Conservation (phyloP, 345 rosid species). For the Noccaea caerulescens region DNA sequence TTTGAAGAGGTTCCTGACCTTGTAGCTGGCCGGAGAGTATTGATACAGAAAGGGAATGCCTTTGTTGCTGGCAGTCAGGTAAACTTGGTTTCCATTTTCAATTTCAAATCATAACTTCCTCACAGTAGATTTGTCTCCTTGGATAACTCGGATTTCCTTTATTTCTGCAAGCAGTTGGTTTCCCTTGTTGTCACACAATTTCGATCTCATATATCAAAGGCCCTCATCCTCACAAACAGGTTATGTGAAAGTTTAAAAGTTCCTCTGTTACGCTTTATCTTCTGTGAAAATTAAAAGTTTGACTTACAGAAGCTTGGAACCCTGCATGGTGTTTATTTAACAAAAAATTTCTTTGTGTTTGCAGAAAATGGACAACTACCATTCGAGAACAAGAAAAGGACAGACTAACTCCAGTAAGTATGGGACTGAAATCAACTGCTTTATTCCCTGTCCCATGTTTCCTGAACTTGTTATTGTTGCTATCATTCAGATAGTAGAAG, state of each 20-base stretch:
- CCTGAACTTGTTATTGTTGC: constrained; percentile 1
- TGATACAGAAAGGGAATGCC: constrained; percentile 71
- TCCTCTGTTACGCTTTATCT: not conserved
- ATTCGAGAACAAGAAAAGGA: constrained; percentile 85
- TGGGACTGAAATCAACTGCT: not conserved
- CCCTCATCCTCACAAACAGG: constrained; percentile 88
- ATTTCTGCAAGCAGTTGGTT: constrained; percentile 58
- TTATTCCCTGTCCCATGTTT: not conserved
- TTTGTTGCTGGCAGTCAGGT: constrained; percentile 91
- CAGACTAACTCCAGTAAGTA: constrained; percentile 83
- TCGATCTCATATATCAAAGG: constrained; percentile 78
- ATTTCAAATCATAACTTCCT: constrained; percentile 25
- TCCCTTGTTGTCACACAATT: constrained; percentile 83
- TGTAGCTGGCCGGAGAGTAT: constrained; percentile 79
- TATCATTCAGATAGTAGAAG: constrained; percentile 76
- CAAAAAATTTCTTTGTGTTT: constrained; percentile 32
- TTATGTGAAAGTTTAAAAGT: constrained; percentile 29
- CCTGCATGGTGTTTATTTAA: not conserved
- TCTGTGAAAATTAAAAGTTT: no score
- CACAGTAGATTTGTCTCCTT: not conserved
- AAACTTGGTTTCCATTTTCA: constrained; percentile 22
- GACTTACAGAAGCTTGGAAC: not conserved
- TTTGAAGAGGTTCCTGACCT: constrained; percentile 98
- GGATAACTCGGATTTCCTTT: constrained; percentile 8
- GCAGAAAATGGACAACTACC: constrained; percentile 88